Percentiles rank a stretch among this genome's conserved stretches.
Conservation (phyloP, 108 stramenopile genomes). For the Aureococcus anophagefferens region DNA sequence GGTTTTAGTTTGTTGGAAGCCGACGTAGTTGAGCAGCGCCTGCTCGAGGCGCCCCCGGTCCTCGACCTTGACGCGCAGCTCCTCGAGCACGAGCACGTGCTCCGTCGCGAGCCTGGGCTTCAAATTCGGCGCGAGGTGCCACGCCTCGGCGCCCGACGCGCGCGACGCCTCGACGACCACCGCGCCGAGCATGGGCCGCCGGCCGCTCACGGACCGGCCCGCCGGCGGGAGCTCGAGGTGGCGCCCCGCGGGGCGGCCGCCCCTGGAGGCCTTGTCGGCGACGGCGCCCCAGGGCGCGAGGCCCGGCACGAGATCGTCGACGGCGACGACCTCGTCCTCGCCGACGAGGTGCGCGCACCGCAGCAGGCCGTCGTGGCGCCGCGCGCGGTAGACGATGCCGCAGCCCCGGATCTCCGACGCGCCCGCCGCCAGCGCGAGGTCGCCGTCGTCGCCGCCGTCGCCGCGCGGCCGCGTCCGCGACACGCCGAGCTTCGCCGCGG, state of each 20-base stretch:
- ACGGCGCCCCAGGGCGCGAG: neutral
- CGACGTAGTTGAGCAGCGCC: neutral
- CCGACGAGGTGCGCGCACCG: neutral
- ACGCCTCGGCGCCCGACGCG: neutral
- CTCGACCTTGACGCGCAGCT: neutral
- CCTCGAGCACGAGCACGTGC: neutral
- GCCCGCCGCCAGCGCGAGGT: no score
- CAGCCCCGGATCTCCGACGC: no score
- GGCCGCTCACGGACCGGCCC: no score
- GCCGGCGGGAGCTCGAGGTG: no score
- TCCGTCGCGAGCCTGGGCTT: neutral
- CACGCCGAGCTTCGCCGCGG: neutral
- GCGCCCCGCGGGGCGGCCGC: no score
- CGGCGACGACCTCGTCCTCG: constrained; percentile 12
- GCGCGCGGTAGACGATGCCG: no score
- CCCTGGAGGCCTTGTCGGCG: no score
- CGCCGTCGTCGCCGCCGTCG: neutral
- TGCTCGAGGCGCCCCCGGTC: neutral
- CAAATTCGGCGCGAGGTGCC: neutral
- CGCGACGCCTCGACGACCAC: no score
- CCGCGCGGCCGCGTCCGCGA: neutral
- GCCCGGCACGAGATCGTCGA: constrained; percentile 7
- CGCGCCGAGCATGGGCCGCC: no score
- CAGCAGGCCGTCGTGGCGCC: neutral
- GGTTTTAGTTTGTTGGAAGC: no score